These are phyloP conservation scores for Pestalotiopsis sp. DNA, from an alignment of 2,329 filamentous ascomycete species.

Conservation along the genomic window DNA sequence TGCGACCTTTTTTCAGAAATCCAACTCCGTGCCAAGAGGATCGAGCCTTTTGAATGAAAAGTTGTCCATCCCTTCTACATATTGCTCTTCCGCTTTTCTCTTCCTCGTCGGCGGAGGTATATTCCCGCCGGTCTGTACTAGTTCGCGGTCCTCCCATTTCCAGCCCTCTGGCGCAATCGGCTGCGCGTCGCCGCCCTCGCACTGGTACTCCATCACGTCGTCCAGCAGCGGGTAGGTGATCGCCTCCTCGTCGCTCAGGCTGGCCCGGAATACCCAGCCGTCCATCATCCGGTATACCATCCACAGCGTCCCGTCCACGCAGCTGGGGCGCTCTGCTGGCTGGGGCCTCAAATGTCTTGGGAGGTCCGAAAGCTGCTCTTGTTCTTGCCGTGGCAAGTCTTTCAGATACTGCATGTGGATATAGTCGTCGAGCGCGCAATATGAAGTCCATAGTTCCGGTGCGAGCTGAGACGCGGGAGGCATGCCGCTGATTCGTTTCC, in stretches of 20 bases:
- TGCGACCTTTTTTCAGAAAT: background rate
- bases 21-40: background rate
- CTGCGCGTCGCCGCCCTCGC: background rate
- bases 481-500: background rate
- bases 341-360: background rate
- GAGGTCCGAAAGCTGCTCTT: background rate
- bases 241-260: background rate
- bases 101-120: background rate
- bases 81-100: background rate
- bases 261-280: background rate
- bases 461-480: background rate
- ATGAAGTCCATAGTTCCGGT: background rate
- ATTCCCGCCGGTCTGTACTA: background rate
- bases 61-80: background rate
- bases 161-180: conserved; percentile 1
- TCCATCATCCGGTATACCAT: conserved; percentile 1
- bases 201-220: conserved; percentile 6
- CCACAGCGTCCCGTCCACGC: background rate
- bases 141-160: background rate
- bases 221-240: background rate
- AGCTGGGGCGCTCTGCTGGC: background rate
- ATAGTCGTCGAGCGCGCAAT: conserved; percentile 2
- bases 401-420: background rate
- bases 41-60: background rate
- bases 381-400: background rate